Evolutionary conservation across 1,284 basidiomycete species (phyloP), one percentile per base, ranked within the genome.

Genomic region (Ustilago esculenta): DNA sequence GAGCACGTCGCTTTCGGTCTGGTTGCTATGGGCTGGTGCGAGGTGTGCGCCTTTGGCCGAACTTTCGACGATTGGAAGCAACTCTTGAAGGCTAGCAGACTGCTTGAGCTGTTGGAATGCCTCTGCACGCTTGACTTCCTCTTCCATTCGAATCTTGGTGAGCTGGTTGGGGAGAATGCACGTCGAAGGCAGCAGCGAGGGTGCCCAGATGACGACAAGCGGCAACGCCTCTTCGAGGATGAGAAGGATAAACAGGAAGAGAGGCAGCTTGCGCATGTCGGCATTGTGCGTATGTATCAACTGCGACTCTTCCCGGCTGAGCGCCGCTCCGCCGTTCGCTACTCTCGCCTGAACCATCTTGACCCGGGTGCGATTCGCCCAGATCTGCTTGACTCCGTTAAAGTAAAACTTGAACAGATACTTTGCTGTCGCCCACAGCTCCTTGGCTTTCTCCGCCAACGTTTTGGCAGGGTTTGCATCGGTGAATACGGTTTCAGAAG

Each of bases 151-250:
- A 18, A 81, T 81, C 64, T 76, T 79, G 15, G 47, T 86, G 35
- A 86, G 86, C 83, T 94, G 92, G 23, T 89, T 89, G 0, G 92
- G 90, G n/a, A 94, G 85, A 55, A 93, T 86, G 77, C 91, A 92
- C 2, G 92, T 93, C 4, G 91, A 92, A 1, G 92, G 92, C 27
- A 94, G 87, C 83, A 92, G 86, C 75, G 87, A 87, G 2, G 92
- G 92, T n/a, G 88, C 89, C 79, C 91, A 94, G 66, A 94, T 87
- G 25, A 91, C 91, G 59, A 92, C 87, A 58, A 94, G 85, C 10
- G 92, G 92, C 57, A 94, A 87, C 39, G 91, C 82, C 81, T 94
- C 92, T 81, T 94, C 92, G 4, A 91, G 83, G 18, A 92, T 83
- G 25, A 91, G 80, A 35, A 92, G 85, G 55, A 92, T 88, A 67